Evolutionary conservation across 208 protist species (phyloP), one percentile per base, ranked within the genome.

Genomic region (Spongospora subterranea): DNA sequence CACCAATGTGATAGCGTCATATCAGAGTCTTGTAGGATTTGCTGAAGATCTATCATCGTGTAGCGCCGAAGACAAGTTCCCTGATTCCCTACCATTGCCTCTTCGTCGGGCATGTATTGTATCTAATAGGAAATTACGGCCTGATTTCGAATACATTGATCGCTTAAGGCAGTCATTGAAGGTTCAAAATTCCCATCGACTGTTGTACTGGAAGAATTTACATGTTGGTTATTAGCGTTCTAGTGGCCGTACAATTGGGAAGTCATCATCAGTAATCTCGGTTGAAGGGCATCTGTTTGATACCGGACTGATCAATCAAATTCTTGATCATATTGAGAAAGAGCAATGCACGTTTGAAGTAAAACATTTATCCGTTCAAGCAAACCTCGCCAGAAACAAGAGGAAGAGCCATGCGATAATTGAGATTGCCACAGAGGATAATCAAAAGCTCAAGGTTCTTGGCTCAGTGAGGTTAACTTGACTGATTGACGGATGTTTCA

Each of bases 261-360:
- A 60, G 13, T 24, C 6, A 29, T 6, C 39, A 29, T 6, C 39
- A 20, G 20, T 20, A 88, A 88, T 89, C 17, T 20, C 50, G 65
- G 17, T 89, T 13, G 32, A 32, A 65, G 88, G 88, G 13, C 88
- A 89, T 45, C 54, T 89, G 6, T 89, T 89, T n/a, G 88, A 89
- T 32, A 89, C 50, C 32, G 88, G 88, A 13, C 54, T 89, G 88
- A 89, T 89, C 6, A 89, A 89, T n/a, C 6, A 45, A 71, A n/a
- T 89, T 39, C 54, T 89, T 6, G 88, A 89, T 65, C 1, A 6
- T 38, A 89, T 89, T 45, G 88, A 89, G n/a, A 13, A 6, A n/a
- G 17, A 45, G 38, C 17, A 32, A 20, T 6, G 88, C 17, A 1
- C 1, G 17, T 45, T 76, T 13, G n/a, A 6, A 13, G 6, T 89